Conservation (phyloP, 352 stramenopile species). For the Globisporangium spiculum region DNA sequence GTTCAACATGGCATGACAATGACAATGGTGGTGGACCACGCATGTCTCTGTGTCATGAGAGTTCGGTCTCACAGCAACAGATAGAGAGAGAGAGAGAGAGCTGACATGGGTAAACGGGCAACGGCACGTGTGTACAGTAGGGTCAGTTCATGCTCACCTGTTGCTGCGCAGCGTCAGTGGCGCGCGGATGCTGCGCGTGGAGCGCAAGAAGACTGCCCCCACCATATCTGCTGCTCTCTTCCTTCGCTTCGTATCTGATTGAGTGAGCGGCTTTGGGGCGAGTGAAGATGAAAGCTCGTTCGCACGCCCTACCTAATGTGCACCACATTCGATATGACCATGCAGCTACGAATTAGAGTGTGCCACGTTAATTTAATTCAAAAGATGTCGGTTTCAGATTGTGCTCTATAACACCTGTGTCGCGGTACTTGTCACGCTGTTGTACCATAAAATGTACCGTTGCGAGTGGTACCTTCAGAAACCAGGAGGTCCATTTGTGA, state of each 20-base stretch:
- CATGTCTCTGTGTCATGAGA: neutral
- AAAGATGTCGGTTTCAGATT: neutral
- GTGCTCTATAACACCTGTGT: too few species aligned
- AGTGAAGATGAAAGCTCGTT: neutral
- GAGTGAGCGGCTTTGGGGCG: neutral
- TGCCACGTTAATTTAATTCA: too few species aligned
- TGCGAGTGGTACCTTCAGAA: neutral
- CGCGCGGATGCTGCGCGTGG: conserved; percentile 6
- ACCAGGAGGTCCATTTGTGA: conserved; percentile 1
- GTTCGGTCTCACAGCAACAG: neutral
- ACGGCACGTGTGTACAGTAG: neutral
- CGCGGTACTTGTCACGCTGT: neutral
- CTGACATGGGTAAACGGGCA: neutral
- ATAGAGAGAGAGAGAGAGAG: neutral
- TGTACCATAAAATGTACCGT: neutral
- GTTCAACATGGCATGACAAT: neutral
- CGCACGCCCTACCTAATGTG: neutral
- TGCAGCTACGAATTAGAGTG: too few species aligned
- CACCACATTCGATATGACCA: neutral
- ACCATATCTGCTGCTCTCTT: conserved; percentile 4
- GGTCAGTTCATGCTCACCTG: neutral
- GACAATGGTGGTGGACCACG: neutral
- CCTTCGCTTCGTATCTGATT: neutral
- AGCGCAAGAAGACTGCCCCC: conserved; percentile 8
- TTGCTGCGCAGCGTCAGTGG: conserved; percentile 9